Evolutionary conservation across 106 monocot species (phyloP).

Genomic region (Acorus gramineus): DNA sequence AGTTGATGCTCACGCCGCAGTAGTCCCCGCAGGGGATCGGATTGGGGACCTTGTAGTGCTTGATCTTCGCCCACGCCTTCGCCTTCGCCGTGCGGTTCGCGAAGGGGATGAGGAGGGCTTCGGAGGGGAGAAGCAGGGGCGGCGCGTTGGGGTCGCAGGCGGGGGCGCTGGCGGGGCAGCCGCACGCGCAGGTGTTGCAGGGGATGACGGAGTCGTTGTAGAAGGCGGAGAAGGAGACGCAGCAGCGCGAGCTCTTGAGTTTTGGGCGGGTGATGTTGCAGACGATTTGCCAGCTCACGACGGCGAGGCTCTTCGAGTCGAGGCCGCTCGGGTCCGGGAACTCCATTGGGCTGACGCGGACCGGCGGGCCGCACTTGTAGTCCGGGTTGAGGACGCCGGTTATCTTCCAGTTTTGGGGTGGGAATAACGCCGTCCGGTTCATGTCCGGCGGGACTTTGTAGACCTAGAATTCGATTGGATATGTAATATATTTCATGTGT

Average conservation of each 20-base stretch:
- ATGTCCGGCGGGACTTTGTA: slow-evolving; percentile 84
- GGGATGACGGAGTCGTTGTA: slow-evolving; percentile 92
- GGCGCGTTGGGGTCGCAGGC: slow-evolving; percentile 48
- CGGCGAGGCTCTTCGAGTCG: slow-evolving; percentile 37
- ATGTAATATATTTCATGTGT: too few relatives aligned
- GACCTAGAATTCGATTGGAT: slow-evolving; percentile 26
- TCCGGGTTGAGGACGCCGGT: slow-evolving; percentile 57
- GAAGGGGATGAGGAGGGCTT: slow-evolving; percentile 64
- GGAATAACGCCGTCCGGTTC: slow-evolving; percentile 66
- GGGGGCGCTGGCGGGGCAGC: slow-evolving; percentile 27
- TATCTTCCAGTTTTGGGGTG: slow-evolving; percentile 78
- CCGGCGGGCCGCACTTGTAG: slow-evolving; percentile 67
- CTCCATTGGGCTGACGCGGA: slow-evolving; percentile 55
- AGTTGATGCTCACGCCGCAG: slow-evolving; percentile 77
- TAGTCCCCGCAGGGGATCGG: slow-evolving; percentile 36
- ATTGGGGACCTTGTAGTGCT: slow-evolving; percentile 31
- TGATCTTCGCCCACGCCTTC: slow-evolving; percentile 58
- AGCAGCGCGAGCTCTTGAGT: slow-evolving; percentile 39
- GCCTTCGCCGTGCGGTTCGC: slow-evolving; percentile 59
- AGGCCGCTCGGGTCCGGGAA: slow-evolving; percentile 84
- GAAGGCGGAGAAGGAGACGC: slow-evolving; percentile 93
- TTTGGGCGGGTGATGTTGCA: slow-evolving; percentile 82
- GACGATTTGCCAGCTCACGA: slow-evolving; percentile 81
- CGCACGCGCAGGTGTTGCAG: slow-evolving; percentile 86
- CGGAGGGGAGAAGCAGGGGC: slow-evolving; percentile 31